A percentile compares a stretch with the other conserved stretches of the same genome.
phyloP scores from a whole-genome alignment of 1,284 basidiomycete genomes.

The Boletus mariae region DNA sequence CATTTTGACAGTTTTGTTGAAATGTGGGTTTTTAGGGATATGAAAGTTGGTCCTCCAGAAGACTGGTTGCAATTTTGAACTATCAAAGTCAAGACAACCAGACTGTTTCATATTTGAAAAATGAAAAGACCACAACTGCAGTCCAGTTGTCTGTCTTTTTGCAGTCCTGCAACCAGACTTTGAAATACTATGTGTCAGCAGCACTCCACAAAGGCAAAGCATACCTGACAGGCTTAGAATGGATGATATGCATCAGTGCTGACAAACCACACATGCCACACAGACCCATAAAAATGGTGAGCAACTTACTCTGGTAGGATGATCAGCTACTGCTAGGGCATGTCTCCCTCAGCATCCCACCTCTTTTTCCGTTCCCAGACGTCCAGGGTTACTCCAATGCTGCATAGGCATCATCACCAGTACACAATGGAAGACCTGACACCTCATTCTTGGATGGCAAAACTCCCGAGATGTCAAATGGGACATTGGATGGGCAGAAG shows the following conservation, averaged over 20 bases:
- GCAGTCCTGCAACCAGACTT: too few species aligned
- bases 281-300: not conserved
- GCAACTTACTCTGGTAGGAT: not conserved
- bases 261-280: not conserved
- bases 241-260: not conserved
- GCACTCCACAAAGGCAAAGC: not conserved
- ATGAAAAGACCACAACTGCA: too few species aligned
- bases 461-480: too few species aligned
- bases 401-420: constrained; percentile 7
- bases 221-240: not conserved
- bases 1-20: too few species aligned
- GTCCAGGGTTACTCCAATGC: constrained; percentile 11
- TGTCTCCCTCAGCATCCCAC: not conserved
- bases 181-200: not conserved
- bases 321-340: not conserved
- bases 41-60: too few species aligned
- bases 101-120: too few species aligned
- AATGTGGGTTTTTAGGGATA: too few species aligned
- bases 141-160: too few species aligned
- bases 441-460: too few species aligned
- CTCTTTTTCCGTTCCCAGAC: not conserved
- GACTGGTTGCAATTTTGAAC: too few species aligned
- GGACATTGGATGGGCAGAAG: constrained; percentile 2
- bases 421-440: too few species aligned
- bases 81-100: too few species aligned